Base-by-base conservation (phyloP, 192 early-diverging fungal genomes). In the Oehlia diaphana region DNA sequence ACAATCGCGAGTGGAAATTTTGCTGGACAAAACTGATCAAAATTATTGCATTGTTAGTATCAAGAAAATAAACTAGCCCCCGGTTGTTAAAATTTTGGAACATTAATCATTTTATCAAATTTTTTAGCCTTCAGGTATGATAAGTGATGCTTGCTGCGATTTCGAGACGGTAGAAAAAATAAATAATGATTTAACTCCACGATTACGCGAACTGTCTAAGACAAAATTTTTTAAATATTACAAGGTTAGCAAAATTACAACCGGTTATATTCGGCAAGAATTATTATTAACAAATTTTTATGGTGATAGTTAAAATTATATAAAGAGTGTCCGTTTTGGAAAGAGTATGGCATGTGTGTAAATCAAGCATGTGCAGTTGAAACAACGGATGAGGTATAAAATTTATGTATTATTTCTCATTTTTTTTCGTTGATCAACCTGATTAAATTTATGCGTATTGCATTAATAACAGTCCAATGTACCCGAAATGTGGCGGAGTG, bases 171-270 rank as follows among this genome's bases (percentile, higher is more conserved):
- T 96, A 58, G 93, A 94, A 68, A 85, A 88, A 12, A 86, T 97
- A 42, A 98, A 98, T 83, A 82, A 88, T 42, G 89, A 89, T 21
- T 85, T 98, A 49, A 81, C 89, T 19, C 87, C 87, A 35, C 86
- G 90, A 76, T 83, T 99, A 58, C 82, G 90, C 39, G 87, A 91
- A 66, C 88, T 99, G n/a, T 92, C 96, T 26, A 87, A 89, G 35
- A 94, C 96, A 47, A 90, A 89, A 12, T 98, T 96, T 83, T 99
- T 98, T 84, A 85, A 94, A 70, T 97, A 97, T 83, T 96, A 93
- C 81, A 95, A 94, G 84, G 94, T 95, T 82, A 74, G 35, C 21
- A 58, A 19, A 31, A 58, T 58, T 19, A 21, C 5, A 58, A 21
- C 16, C 16, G 53, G 1, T 58, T 58, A 21, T 58, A 21, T 21